Evolutionary conservation across 148 eudicot species (phyloP).

Genomic region (Fallopia convolvulus): DNA sequence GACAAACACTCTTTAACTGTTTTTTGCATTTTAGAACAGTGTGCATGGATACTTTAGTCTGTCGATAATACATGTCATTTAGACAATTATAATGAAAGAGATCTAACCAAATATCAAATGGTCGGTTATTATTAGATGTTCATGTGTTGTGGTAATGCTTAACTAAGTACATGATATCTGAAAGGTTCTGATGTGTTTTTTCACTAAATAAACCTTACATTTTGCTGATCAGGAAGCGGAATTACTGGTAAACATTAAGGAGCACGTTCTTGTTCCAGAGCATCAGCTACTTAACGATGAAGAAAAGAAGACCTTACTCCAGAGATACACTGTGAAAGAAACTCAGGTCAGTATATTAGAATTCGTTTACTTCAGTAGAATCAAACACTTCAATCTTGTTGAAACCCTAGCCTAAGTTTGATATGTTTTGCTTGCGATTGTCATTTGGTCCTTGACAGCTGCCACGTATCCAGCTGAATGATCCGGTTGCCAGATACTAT

Average conservation of each 20-base stretch:
- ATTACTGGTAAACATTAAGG: slow-evolving; percentile 40
- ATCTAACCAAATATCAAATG: not conserved
- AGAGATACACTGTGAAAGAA: slow-evolving; percentile 33
- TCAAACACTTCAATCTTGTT: not conserved
- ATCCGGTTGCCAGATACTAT: slow-evolving; percentile 46
- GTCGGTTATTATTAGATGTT: not conserved
- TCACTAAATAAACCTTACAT: not conserved
- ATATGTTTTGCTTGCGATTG: not conserved
- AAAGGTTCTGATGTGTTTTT: not conserved
- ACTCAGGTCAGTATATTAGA: slow-evolving; percentile 32
- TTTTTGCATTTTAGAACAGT: no score
- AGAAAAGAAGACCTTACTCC: slow-evolving; percentile 42
- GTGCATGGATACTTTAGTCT: no score
- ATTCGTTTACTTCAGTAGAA: not conserved
- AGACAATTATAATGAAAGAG: no score
- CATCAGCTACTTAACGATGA: slow-evolving; percentile 35
- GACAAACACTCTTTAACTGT: no score
- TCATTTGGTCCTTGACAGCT: slow-evolving; percentile 20
- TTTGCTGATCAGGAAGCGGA: slow-evolving; percentile 37
- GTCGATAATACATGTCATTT: no score
- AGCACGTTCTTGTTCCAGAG: slow-evolving; percentile 42
- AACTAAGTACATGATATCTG: not conserved
- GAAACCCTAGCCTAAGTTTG: not conserved
- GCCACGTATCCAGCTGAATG: slow-evolving; percentile 39
- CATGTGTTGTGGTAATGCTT: not conserved